phyloP scores from a whole-genome alignment of 2,329 filamentous ascomycete species.

The Trichoderma koningiopsis region DNA sequence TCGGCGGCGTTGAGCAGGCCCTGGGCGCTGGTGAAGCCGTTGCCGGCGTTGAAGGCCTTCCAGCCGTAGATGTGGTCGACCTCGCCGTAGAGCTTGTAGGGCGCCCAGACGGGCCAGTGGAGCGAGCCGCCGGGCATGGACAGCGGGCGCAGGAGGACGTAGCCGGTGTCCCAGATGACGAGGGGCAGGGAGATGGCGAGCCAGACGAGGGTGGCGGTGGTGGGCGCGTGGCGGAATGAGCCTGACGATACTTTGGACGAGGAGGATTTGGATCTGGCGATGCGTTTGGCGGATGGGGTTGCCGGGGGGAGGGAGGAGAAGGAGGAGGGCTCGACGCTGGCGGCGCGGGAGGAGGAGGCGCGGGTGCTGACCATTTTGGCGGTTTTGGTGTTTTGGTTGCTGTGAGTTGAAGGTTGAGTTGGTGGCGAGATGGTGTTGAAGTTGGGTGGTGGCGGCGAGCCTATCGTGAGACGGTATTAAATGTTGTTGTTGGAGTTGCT shows the following conservation, averaged over 20 bases:
- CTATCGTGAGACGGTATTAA: not conserved
- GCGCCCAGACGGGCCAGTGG: constrained; percentile 72
- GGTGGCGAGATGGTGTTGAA: not conserved
- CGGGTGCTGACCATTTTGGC: constrained; percentile 44
- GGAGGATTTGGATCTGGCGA: constrained; percentile 6
- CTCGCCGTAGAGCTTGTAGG: constrained; percentile 78
- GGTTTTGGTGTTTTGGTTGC: constrained; percentile 8
- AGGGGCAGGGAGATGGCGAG: constrained; percentile 73
- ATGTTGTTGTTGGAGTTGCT: not conserved
- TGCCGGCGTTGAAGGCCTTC: constrained; percentile 65
- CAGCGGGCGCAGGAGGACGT: constrained; percentile 77
- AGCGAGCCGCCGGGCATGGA: constrained; percentile 77
- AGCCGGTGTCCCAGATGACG: constrained; percentile 78
- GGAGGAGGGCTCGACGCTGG: constrained; percentile 32
- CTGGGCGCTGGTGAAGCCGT: constrained; percentile 81
- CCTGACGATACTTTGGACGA: constrained; percentile 23
- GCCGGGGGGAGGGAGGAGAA: constrained; percentile 28
- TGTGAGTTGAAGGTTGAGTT: not conserved
- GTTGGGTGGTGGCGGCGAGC: not conserved
- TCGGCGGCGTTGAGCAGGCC: constrained; percentile 69
- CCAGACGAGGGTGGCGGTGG: constrained; percentile 62
- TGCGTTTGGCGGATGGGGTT: constrained; percentile 20
- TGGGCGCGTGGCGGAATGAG: constrained; percentile 46
- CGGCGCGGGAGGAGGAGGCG: constrained; percentile 40
- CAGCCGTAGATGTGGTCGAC: constrained; percentile 83